phyloP scores from a whole-genome alignment of 805 yeast genomes.

The Clavispora fructus region DNA sequence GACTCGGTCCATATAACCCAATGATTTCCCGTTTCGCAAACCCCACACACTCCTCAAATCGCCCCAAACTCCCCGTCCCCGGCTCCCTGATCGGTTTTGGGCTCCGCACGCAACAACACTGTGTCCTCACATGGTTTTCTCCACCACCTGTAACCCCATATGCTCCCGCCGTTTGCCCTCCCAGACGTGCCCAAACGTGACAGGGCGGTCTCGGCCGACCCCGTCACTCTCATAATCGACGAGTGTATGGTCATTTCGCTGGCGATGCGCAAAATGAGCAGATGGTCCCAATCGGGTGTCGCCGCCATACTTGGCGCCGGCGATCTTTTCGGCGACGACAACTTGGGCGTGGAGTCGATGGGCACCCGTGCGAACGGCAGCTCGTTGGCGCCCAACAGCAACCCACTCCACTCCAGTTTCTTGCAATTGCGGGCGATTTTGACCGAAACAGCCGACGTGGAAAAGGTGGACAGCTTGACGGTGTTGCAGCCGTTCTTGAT shows the following conservation, averaged over 20 bases:
- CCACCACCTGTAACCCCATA: not conserved
- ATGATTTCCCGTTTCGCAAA: too few species aligned
- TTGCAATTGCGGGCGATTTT: slow-evolving; percentile 72
- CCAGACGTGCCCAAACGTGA: not conserved
- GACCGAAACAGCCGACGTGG: slow-evolving; percentile 46
- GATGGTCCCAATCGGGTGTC: slow-evolving; percentile 72
- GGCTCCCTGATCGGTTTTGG: not conserved
- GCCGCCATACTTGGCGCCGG: slow-evolving; percentile 79
- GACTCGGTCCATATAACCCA: too few species aligned
- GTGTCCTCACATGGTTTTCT: not conserved
- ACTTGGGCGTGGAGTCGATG: slow-evolving; percentile 16
- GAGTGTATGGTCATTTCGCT: slow-evolving; percentile 85
- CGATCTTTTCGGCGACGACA: slow-evolving; percentile 44
- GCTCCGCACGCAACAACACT: not conserved
- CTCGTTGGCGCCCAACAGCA: slow-evolving; percentile 15
- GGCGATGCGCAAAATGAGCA: slow-evolving; percentile 71
- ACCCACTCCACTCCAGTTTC: slow-evolving; percentile 73
- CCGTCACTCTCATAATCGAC: slow-evolving; percentile 75
- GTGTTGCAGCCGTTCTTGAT: slow-evolving; percentile 82
- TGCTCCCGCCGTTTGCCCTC: not conserved
- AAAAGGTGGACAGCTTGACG: slow-evolving; percentile 63
- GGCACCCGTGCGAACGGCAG: slow-evolving; percentile 24
- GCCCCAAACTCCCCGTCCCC: too few species aligned
- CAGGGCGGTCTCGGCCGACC: slow-evolving; percentile 50
- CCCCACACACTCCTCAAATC: too few species aligned